Evolutionary conservation across 768 basidiomycete genomes (phyloP), one percentile per base, ranked within the genome.

Genomic region (Hericium alpestre): DNA sequence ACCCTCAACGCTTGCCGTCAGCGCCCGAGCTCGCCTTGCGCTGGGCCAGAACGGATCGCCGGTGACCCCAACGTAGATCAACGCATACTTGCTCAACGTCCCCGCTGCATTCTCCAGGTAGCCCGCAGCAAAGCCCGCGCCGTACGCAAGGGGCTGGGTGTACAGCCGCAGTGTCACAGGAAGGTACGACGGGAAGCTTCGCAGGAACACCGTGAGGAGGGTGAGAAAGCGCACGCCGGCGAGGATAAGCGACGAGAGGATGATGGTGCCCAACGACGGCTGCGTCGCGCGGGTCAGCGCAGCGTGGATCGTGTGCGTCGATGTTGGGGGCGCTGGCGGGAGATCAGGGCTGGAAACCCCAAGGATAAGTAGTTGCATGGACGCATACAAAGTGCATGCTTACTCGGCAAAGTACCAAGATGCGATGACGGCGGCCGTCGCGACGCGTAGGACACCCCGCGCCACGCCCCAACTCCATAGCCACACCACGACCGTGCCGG

Each of bases 391-490:
- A 23, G 39, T 25, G 11, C 55, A 25, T 0, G 67, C 81, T 65
- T 63, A 84, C 79, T 82, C 75, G 27, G 79, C 68, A 70, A 91
- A 95, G 67, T 95, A 96, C 93, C 93, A 97, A 48, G 86, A 84
- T 1, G 92, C 93, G 38, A 97, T 80, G 4, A 93, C 89, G 32
- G 85, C 86, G 0, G 91, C 85, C 56, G 84, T 81, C 2, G 84
- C 80, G 55, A 86, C 88, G 7, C 90, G 76, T 47, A 93, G 71
- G 1, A 90, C 66, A 1, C 93, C 93, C 41, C 92, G 77, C 18
- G 88, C 82, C 6, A 96, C 85, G 10, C 79, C 80, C 80, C 86
- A 84, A 18, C 79, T 83, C 85, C 85, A 87, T n/a, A 84, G 68
- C 82, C 84, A 87, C 0, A 82, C 67, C 1, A 70, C 67, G 4